Evolutionary conservation across 2,329 filamentous ascomycete species (phyloP).

Genomic region (Cladophialophora carrionii): DNA sequence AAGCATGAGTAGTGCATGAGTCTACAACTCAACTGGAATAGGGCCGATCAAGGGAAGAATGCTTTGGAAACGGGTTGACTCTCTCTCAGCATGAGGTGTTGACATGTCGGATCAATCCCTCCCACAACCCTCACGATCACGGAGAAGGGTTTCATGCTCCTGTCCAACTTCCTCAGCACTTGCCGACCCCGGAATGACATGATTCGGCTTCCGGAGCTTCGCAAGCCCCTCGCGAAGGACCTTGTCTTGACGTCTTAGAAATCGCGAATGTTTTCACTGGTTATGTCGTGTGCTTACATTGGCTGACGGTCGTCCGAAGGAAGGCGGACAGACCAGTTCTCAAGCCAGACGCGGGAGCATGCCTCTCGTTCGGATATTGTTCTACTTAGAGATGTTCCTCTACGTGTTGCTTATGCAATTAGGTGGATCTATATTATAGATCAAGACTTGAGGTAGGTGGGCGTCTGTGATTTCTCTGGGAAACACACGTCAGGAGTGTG

Average conservation of each 20-base stretch:
- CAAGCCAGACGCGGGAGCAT: background rate
- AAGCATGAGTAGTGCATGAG: background rate
- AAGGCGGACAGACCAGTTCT: background rate
- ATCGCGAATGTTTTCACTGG: background rate
- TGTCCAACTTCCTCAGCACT: background rate
- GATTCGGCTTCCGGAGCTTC: background rate
- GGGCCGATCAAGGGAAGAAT: background rate
- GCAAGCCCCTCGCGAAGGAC: background rate
- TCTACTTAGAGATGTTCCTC: background rate
- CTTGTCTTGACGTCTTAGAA: background rate
- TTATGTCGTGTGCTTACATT: background rate
- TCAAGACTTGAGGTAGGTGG: background rate
- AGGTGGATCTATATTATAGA: background rate
- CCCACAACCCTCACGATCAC: background rate
- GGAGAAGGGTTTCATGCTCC: background rate
- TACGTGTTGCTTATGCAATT: background rate
- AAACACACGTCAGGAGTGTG: background rate
- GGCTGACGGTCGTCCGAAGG: conserved; percentile 2
- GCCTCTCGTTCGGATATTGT: background rate
- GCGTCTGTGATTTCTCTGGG: background rate
- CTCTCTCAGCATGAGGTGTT: background rate
- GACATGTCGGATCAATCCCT: background rate
- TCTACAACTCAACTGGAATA: background rate
- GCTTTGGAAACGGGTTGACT: background rate
- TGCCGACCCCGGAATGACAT: background rate